Base-by-base conservation (phyloP, 495 filamentous ascomycete species). In the Tuber melanosporum region DNA sequence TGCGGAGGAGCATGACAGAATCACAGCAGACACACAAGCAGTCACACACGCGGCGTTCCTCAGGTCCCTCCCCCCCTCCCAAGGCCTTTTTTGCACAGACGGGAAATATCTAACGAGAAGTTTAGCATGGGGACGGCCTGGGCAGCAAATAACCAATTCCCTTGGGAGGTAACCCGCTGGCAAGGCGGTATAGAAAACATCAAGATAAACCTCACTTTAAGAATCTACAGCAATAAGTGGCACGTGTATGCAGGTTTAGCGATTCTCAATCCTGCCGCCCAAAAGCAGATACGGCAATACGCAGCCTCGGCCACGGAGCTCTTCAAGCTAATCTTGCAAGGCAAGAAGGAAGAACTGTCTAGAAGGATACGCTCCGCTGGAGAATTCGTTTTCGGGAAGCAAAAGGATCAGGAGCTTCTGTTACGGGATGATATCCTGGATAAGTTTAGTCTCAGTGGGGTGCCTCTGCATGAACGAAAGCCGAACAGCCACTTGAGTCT, bases 181-280 rank as follows among this genome's bases (percentile, higher is more conserved):
- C 88, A 97, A 5, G 95, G 95, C 73, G 95, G 96, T 41, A 97
- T 99, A 83, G 95, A 99, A 86, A 99, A 99, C 85, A 93, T 98
- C 83, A 99, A 99, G 86, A 98, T 98, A 85, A 99, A 99, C 85
- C 90, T 98, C 77, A 98, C 93, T 57, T 85, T 99, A 77, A 93
- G 95, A 80, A 99, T 99, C 84, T 99, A 98, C 86, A 91, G 92
- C 76, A 96, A 97, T 84, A 98, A 98, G 85, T 99, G 95, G 95
- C 95, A 99, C 85, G 95, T 99, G 74, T 99, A 99, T 84, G 95
- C 95, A 46, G 95, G 95, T 6, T 90, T 99, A 10, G 95, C 96
- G 9, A 99, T 99, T 84, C 88, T 99, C 57, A 99, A 99, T 84
- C 94, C 94, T 7, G 90, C 92, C 39, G 95, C 95, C 3, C 93